phyloP scores from a whole-genome alignment of 2,329 filamentous ascomycete species.

The Fusarium lateritium region DNA sequence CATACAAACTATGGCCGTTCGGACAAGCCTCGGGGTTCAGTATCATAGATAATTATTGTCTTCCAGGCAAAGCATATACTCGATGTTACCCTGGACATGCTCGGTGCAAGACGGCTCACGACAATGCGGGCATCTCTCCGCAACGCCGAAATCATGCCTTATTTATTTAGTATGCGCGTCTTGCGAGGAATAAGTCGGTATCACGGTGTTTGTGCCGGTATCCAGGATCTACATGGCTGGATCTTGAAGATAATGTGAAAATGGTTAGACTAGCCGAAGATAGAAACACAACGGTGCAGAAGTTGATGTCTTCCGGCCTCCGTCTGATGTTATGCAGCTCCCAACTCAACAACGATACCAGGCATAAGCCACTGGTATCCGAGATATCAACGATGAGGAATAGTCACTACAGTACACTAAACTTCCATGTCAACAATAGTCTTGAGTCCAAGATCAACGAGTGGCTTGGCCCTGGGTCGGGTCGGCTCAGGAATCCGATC shows the following conservation, averaged over 20 bases:
- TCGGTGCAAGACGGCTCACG: background rate
- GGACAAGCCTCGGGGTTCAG: slow-evolving; percentile 37
- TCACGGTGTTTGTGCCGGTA: slow-evolving; percentile 31
- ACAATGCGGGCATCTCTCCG: slow-evolving; percentile 29
- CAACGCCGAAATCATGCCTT: slow-evolving; percentile 22
- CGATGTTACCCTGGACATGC: slow-evolving; percentile 34
- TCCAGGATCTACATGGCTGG: slow-evolving; percentile 2
- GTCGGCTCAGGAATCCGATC: slow-evolving; percentile 23
- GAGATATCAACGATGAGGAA: slow-evolving; percentile 19
- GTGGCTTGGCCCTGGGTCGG: slow-evolving; percentile 13
- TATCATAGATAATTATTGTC: background rate
- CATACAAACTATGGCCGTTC: slow-evolving; percentile 9
- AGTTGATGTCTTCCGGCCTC: background rate
- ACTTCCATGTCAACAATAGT: background rate
- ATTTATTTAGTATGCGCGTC: background rate
- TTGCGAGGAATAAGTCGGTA: slow-evolving; percentile 19
- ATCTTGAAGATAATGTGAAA: background rate
- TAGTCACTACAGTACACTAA: background rate
- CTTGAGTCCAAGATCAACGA: slow-evolving; percentile 6
- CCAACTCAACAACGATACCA: slow-evolving; percentile 4
- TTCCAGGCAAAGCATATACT: slow-evolving; percentile 6
- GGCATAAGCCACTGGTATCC: slow-evolving; percentile 1
- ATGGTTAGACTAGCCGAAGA: slow-evolving; percentile 16
- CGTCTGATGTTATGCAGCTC: background rate
- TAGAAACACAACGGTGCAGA: background rate